Percentiles rank a stretch among this genome's conserved stretches.
Evolutionary conservation across 495 filamentous ascomycete genomes (phyloP).

Genomic region (Glonium stellatum): DNA sequence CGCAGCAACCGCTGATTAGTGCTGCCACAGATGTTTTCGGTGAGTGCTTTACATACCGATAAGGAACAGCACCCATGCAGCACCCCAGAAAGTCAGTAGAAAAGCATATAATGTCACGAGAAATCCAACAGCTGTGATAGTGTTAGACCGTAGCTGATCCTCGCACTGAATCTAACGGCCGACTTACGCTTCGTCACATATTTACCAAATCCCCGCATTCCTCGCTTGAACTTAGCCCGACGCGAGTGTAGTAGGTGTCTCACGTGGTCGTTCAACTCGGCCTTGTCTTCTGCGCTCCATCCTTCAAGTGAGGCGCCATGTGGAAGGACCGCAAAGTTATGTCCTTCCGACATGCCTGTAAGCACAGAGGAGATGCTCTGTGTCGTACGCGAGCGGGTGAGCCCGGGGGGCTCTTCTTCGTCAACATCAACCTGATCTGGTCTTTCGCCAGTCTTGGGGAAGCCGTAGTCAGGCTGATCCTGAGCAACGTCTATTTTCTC

Average conservation of each 20-base stretch:
- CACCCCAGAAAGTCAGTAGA: constrained; percentile 69
- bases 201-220: constrained; percentile 66
- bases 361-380: constrained; percentile 20
- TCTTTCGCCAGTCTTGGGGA: neutral
- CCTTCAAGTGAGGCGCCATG: constrained; percentile 59
- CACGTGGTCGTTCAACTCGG: constrained; percentile 70
- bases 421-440: neutral
- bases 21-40: neutral
- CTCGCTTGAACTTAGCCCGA: constrained; percentile 63
- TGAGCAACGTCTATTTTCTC: constrained; percentile 10
- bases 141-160: neutral
- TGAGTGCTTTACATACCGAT: constrained; percentile 44
- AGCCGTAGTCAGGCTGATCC: neutral
- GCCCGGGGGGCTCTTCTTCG: neutral
- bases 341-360: constrained; percentile 19
- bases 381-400: neutral
- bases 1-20: neutral
- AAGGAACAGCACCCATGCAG: constrained; percentile 76
- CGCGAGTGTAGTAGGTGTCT: constrained; percentile 74
- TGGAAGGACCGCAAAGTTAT: constrained; percentile 52
- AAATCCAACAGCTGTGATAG: constrained; percentile 55
- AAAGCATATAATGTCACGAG: constrained; percentile 71
- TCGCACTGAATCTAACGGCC: neutral
- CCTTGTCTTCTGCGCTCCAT: constrained; percentile 64
- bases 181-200: constrained; percentile 59